Conservation (phyloP, 768 basidiomycete species). For the Serendipita sp. region DNA sequence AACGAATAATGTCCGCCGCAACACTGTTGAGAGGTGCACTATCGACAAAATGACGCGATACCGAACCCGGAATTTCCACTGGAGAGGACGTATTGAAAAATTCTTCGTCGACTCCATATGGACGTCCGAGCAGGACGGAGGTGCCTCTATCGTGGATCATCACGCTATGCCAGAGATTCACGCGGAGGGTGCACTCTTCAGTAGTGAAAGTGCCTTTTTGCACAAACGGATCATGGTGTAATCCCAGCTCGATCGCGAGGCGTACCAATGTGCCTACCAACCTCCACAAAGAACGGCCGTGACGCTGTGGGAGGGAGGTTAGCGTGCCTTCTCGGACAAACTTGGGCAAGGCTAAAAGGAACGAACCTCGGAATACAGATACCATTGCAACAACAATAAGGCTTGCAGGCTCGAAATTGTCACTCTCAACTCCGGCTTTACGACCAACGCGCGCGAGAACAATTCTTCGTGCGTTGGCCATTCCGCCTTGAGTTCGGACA, state of each 20-base stretch:
- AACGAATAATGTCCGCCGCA: conserved; percentile 80
- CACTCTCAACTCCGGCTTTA: conserved; percentile 71
- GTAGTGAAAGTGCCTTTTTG: conserved; percentile 50
- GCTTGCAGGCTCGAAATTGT: conserved; percentile 72
- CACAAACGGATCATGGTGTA: conserved; percentile 69
- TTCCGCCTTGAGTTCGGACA: conserved; percentile 13
- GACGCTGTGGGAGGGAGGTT: conserved; percentile 34
- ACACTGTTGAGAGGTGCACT: conserved; percentile 66
- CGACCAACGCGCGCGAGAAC: conserved; percentile 57
- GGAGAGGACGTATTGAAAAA: conserved; percentile 72
- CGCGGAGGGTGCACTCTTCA: conserved; percentile 62
- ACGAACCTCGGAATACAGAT: conserved; percentile 70
- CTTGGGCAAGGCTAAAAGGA: not conserved
- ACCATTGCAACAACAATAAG: conserved; percentile 73
- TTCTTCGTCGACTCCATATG: conserved; percentile 65
- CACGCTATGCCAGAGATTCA: conserved; percentile 72
- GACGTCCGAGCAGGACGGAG: conserved; percentile 71
- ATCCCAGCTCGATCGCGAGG: conserved; percentile 63
- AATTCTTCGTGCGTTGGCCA: conserved; percentile 81
- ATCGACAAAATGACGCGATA: conserved; percentile 65
- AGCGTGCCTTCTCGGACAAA: not conserved
- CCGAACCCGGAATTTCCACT: conserved; percentile 27
- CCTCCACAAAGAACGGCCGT: conserved; percentile 80
- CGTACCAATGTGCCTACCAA: conserved; percentile 74
- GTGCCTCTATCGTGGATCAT: conserved; percentile 79